Conservation (phyloP, 176 grass and related monocot genomes). For the Cenchrus purpureus region DNA sequence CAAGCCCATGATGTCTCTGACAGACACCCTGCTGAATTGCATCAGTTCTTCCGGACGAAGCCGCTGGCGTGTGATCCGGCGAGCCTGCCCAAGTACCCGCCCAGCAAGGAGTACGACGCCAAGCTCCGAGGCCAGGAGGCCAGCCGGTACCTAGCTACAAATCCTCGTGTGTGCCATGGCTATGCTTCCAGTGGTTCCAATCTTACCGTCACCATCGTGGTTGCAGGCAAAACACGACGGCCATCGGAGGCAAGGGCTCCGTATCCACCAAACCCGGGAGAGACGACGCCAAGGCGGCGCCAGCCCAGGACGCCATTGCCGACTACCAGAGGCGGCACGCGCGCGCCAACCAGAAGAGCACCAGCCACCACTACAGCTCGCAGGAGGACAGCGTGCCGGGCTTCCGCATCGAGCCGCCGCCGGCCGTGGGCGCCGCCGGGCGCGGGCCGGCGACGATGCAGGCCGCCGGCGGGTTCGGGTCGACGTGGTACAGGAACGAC, state of each 20-base stretch:
- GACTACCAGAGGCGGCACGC: constrained; percentile 55
- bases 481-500: constrained; percentile 63
- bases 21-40: not conserved
- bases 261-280: constrained; percentile 56
- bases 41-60: constrained; percentile 67
- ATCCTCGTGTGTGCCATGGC: not conserved
- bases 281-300: constrained; percentile 54
- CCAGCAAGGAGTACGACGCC: constrained; percentile 80
- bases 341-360: constrained; percentile 52
- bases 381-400: constrained; percentile 64
- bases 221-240: constrained; percentile 59
- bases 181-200: not conserved
- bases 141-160: constrained; percentile 33
- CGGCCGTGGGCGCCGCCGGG: not conserved
- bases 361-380: constrained; percentile 60
- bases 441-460: constrained; percentile 44
- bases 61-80: constrained; percentile 66
- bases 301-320: constrained; percentile 39
- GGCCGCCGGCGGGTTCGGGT: constrained; percentile 57
- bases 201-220: not conserved
- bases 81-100: constrained; percentile 73
- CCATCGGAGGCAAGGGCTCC: constrained; percentile 55
- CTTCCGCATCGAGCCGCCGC: constrained; percentile 62
- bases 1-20: too few relatives aligned
- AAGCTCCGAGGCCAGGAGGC: constrained; percentile 64